phyloP scores from a whole-genome alignment of 202 grass and related monocot species.

The Saccharum hybrid region DNA sequence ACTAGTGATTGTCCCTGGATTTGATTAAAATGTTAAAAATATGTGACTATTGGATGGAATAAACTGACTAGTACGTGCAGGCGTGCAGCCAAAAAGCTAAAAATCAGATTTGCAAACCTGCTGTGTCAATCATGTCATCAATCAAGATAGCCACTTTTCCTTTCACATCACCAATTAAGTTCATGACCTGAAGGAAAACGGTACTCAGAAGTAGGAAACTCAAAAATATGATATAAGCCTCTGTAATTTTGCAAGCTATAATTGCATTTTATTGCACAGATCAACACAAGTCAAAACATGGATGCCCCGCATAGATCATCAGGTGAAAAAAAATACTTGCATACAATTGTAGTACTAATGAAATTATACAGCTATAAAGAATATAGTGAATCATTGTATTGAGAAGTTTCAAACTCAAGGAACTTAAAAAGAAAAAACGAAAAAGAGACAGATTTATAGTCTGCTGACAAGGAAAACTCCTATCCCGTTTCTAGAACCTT shows the following conservation, averaged over 20 bases:
- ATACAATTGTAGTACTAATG: background rate
- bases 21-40: constrained; percentile 1
- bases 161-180: constrained; percentile 95
- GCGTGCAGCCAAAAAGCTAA: background rate
- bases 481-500: background rate
- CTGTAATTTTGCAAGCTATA: background rate
- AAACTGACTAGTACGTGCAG: background rate
- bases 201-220: background rate
- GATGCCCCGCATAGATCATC: background rate
- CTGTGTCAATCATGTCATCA: constrained; percentile 99
- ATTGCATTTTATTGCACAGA: background rate
- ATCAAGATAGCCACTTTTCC: constrained; percentile 95
- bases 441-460: background rate
- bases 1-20: constrained; percentile 74
- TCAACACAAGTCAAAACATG: background rate
- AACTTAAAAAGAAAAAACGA: background rate
- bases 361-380: background rate
- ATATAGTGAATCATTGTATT: background rate
- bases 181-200: constrained; percentile 66
- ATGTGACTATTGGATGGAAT: constrained; percentile 6
- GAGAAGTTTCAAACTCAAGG: background rate
- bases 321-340: background rate
- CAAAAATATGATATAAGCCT: constrained; percentile 4
- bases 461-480: background rate
- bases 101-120: constrained; percentile 58